Conservation (phyloP, 768 basidiomycete genomes). For the Vishniacozyma victoriae region DNA sequence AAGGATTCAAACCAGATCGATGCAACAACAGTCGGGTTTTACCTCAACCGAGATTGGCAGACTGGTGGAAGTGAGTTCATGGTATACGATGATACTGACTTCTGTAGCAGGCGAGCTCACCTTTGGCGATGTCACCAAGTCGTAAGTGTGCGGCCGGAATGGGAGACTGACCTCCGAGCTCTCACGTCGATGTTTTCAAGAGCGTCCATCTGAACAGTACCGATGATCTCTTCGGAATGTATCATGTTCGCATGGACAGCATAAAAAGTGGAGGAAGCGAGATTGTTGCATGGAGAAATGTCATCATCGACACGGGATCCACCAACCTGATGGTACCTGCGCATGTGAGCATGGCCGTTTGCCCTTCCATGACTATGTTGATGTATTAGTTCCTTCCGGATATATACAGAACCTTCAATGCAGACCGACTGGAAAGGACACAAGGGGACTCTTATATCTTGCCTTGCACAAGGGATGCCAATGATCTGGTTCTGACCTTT, state of each 20-base stretch:
- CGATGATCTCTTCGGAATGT: neutral
- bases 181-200: neutral
- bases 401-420: neutral
- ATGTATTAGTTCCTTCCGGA: neutral
- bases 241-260: neutral
- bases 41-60: neutral
- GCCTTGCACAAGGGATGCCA: neutral
- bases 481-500: conserved; percentile 3
- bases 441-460: neutral
- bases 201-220: neutral
- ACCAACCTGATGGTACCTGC: neutral
- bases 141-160: neutral
- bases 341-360: neutral
- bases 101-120: neutral
- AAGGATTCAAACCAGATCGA: neutral
- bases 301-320: neutral
- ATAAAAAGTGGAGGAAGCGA: neutral
- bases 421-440: neutral
- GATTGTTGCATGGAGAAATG: neutral
- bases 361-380: neutral
- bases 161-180: neutral
- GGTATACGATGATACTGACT: neutral
- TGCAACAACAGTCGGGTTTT: neutral
- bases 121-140: neutral
- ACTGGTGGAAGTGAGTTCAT: neutral